These are phyloP conservation scores for Cardamine resedifolia DNA, from an alignment of 345 rosid species.

Conservation along the genomic window DNA sequence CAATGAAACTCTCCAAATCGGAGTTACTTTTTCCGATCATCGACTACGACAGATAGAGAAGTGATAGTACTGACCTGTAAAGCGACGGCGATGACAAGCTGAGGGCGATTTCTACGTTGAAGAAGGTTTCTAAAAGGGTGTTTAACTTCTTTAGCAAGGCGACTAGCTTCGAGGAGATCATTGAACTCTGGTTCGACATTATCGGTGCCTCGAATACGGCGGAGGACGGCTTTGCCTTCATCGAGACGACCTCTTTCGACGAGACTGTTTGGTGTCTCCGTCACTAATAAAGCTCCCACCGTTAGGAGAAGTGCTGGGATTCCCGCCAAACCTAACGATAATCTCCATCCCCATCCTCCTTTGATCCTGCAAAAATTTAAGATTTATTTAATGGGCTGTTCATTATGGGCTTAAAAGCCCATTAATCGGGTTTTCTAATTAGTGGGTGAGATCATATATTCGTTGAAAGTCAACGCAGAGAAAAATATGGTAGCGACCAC, in stretches of 20 bases:
- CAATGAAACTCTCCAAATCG: not conserved
- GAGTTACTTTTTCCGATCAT: not conserved
- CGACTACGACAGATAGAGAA: not conserved
- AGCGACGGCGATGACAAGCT: conserved; percentile 70
- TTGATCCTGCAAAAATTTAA: conserved; percentile 44
- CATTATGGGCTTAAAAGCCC: conserved; percentile 14
- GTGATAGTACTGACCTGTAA: conserved; percentile 54
- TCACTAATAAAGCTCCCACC: conserved; percentile 69
- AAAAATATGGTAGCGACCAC: not conserved
- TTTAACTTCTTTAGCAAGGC: conserved; percentile 75
- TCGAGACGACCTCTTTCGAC: conserved; percentile 82
- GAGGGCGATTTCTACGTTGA: conserved; percentile 72
- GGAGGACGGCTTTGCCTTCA: conserved; percentile 83
- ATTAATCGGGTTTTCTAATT: not conserved
- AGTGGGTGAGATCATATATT: not conserved
- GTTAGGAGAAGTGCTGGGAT: conserved; percentile 83
- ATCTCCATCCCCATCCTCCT: conserved; percentile 96
- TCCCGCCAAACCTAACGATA: conserved; percentile 86
- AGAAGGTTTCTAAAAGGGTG: conserved; percentile 90
- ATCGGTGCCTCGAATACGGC: conserved; percentile 75
- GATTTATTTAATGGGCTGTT: not conserved
- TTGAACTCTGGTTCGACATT: conserved; percentile 78
- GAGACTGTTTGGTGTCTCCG: conserved; percentile 90
- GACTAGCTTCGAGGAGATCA: conserved; percentile 93
- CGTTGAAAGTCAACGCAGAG: conserved; percentile 11